Evolutionary conservation across 257 asterid species (phyloP).

Genomic region (Solanum clarkiae): DNA sequence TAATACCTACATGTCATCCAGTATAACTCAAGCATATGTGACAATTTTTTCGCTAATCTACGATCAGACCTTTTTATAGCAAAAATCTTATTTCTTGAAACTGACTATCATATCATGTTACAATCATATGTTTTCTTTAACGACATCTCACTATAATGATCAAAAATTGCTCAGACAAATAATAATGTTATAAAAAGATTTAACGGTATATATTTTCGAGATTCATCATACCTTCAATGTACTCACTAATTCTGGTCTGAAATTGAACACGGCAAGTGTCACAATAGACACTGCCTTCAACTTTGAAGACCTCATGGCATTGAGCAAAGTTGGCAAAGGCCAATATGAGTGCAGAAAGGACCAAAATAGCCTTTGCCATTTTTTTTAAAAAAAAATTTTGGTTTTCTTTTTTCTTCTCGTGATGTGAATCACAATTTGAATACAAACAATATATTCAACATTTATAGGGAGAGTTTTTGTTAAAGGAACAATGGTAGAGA

Average conservation of each 20-base stretch:
- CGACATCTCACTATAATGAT: background rate
- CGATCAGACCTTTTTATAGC: no score
- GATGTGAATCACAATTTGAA: background rate
- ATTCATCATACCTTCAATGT: background rate
- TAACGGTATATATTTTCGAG: background rate
- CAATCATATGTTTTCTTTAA: no score
- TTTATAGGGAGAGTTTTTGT: background rate
- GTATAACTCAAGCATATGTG: background rate
- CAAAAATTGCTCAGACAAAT: background rate
- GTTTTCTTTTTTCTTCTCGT: background rate
- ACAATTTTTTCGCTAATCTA: background rate
- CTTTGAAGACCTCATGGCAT: background rate
- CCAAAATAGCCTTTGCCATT: constrained; percentile 1
- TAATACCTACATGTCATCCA: background rate
- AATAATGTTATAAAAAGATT: background rate
- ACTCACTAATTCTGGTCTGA: background rate
- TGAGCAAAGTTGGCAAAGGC: constrained; percentile 2
- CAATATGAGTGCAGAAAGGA: constrained; percentile 3
- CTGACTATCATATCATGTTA: background rate
- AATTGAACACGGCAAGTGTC: constrained; percentile 3
- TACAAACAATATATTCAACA: background rate
- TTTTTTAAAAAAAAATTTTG: background rate
- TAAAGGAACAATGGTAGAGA: background rate
- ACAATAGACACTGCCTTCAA: constrained; percentile 4
- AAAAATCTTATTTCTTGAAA: background rate